A percentile compares a stretch with the other conserved stretches of the same genome.
phyloP scores from a whole-genome alignment of 2,329 filamentous ascomycete species.

The Clarireedia monteithiana region DNA sequence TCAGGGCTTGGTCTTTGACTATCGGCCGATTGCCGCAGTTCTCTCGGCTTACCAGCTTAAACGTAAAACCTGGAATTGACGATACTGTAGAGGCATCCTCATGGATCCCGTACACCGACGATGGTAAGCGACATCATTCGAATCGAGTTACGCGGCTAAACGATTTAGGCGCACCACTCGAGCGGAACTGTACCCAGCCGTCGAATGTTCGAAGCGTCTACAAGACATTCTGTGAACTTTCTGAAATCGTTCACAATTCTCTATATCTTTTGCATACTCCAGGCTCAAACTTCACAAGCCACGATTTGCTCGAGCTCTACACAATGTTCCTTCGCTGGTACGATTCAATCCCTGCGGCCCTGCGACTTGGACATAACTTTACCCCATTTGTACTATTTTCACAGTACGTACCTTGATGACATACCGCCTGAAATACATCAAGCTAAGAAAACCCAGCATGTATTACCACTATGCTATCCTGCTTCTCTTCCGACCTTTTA shows the following conservation, averaged over 20 bases:
- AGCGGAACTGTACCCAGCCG: conserved; percentile 53
- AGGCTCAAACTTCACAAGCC: conserved; percentile 54
- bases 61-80: conserved; percentile 53
- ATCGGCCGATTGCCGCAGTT: conserved; percentile 54
- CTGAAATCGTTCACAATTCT: conserved; percentile 63
- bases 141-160: background rate
- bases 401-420: conserved; percentile 48
- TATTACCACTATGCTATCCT: conserved; percentile 64
- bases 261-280: conserved; percentile 59
- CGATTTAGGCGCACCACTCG: conserved; percentile 35
- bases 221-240: conserved; percentile 63
- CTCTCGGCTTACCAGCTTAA: conserved; percentile 47
- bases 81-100: conserved; percentile 53
- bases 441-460: conserved; percentile 42
- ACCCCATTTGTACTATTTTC: conserved; percentile 66
- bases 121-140: conserved; percentile 16
- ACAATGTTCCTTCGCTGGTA: conserved; percentile 67
- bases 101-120: conserved; percentile 29
- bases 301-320: conserved; percentile 56
- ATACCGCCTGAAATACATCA: background rate
- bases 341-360: conserved; percentile 53
- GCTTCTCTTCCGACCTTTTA: conserved; percentile 64
- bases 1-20: conserved; percentile 58
- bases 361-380: conserved; percentile 60
- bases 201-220: conserved; percentile 62